Evolutionary conservation across 768 basidiomycete species (phyloP), one percentile per base, ranked within the genome.

Genomic region (Phlebiopsis flavidoalba): DNA sequence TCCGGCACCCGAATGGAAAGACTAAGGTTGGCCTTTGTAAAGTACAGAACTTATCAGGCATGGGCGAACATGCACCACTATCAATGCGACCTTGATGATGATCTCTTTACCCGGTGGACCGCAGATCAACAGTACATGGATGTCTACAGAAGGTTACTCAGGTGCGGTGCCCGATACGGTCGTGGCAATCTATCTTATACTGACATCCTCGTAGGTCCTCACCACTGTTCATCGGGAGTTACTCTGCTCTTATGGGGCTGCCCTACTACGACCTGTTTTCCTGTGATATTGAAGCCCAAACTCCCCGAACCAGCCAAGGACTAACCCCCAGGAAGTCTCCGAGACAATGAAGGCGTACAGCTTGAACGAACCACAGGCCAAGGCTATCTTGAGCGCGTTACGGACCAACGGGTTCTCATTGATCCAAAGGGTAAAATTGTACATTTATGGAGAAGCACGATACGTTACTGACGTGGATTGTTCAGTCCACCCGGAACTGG

Each of bases 401-500:
- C 73, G 77, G 52, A 81, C 81, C 0, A 72, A 83, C 12, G 97
- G 95, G 0, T 97, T 99, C 69, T 83, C 86, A 0, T 78, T 99
- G 33, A 95, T 99, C 58, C 97, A 99, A n/a, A 81, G 97, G 97
- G 96, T 95, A n/a, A n/a, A n/a, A 69, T 26, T 31, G 26, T 31
- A 63, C 24, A 64, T 59, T 17, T 10, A 43, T 17, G 40, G 17
- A 43, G 40, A 43, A 12, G 8, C 40, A 43, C n/a, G 36, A 12
- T 7, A 43, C 10, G 40, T 43, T 12, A 8, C 40, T 43, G 12
- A 43, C 40, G 17, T n/a, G 47, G 21, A 31, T 62, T 19, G 17
- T 53, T 5, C n/a, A 95, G 96, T 22, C 97, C 97, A 37, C 97
- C 97, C 1, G 97, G 97, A 58, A 99, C 97, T 0, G 97, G 97